These are phyloP conservation scores for Stygiomarasmius scandens DNA, from an alignment of 1,284 basidiomycete genomes.

Conservation along the genomic window DNA sequence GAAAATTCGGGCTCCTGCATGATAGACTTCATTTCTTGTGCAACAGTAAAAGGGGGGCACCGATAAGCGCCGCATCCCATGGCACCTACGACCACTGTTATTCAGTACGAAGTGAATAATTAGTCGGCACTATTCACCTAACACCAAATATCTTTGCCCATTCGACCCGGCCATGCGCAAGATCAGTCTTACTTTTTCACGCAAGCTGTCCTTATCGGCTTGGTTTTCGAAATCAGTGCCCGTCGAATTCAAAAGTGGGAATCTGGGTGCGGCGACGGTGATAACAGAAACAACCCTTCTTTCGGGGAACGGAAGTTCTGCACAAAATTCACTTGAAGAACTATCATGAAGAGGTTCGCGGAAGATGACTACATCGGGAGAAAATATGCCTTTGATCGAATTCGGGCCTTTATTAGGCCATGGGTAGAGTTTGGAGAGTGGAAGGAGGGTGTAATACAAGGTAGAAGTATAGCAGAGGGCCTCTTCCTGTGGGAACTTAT, in stretches of 20 bases:
- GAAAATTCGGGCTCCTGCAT: background rate
- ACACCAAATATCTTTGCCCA: conserved; percentile 37
- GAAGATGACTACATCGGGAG: conserved; percentile 48
- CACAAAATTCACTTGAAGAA: conserved; percentile 26
- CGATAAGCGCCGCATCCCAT: conserved; percentile 1
- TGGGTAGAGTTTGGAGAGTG: conserved; percentile 41
- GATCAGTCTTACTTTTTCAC: conserved; percentile 44
- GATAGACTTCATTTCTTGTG: background rate
- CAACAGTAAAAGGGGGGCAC: background rate
- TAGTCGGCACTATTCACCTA: conserved; percentile 33
- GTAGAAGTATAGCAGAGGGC: conserved; percentile 50
- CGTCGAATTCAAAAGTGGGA: conserved; percentile 33
- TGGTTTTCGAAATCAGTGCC: conserved; percentile 25
- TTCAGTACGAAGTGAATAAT: background rate
- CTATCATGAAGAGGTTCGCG: background rate
- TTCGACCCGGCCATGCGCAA: conserved; percentile 45
- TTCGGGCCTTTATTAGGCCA: conserved; percentile 47
- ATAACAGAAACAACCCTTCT: conserved; percentile 43
- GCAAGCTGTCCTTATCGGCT: conserved; percentile 34
- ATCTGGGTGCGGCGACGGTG: conserved; percentile 46
- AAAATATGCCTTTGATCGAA: conserved; percentile 42
- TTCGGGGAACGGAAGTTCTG: conserved; percentile 33
- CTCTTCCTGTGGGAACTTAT: conserved; percentile 48
- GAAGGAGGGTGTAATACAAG: conserved; percentile 39
- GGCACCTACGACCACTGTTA: background rate